Conservation (phyloP, 2,329 filamentous ascomycete genomes). For the Neospermospora avenae region DNA sequence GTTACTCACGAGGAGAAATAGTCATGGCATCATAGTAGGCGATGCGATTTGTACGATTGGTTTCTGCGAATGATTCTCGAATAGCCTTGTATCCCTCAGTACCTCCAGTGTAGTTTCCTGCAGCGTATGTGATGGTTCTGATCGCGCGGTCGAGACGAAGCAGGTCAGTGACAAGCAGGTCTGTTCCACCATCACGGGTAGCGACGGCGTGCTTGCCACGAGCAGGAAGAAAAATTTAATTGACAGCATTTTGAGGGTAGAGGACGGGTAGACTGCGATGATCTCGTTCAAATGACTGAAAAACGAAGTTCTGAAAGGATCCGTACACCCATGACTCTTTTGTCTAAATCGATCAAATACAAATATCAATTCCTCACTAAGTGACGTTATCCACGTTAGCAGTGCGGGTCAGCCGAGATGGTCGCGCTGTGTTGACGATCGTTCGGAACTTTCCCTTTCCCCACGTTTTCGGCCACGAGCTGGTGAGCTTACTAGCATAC, state of each 20-base stretch:
- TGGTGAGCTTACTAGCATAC: background rate
- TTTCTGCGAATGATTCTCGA: background rate
- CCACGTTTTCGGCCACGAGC: background rate
- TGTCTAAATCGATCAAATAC: background rate
- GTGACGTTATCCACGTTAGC: background rate
- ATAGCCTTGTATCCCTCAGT: background rate
- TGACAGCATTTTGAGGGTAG: background rate
- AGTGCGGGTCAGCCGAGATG: background rate
- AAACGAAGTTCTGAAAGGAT: background rate
- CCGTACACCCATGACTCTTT: background rate
- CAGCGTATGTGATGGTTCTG: conserved; percentile 1
- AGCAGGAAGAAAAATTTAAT: background rate
- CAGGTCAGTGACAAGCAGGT: background rate
- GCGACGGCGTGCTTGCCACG: background rate
- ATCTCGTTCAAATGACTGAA: background rate
- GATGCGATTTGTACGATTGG: background rate
- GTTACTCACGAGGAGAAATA: background rate
- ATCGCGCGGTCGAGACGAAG: background rate
- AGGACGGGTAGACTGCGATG: background rate
- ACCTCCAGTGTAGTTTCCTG: conserved; percentile 1
- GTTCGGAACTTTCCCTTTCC: background rate
- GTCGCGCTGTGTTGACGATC: background rate
- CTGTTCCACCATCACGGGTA: background rate
- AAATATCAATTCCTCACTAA: background rate
- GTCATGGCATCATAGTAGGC: conserved; percentile 1